phyloP scores from a whole-genome alignment of 345 rosid species.

The Eucalyptus coolabah region DNA sequence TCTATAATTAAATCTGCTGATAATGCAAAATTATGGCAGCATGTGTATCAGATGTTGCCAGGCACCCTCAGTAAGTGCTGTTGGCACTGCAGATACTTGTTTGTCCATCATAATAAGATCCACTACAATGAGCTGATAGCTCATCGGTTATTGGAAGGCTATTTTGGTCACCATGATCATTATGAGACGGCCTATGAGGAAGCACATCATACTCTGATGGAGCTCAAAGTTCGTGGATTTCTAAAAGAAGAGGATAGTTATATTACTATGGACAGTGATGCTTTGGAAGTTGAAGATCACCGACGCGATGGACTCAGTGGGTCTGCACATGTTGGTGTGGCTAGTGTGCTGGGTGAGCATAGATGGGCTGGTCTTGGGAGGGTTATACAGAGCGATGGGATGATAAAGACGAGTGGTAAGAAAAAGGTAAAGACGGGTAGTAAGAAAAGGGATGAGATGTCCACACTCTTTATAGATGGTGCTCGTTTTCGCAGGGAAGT shows the following conservation, averaged over 20 bases:
- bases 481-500: background rate
- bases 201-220: slow-evolving; percentile 39
- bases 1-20: background rate
- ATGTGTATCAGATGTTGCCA: background rate
- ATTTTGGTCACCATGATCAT: slow-evolving; percentile 22
- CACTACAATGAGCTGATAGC: slow-evolving; percentile 31
- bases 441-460: background rate
- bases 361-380: slow-evolving; percentile 15
- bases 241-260: slow-evolving; percentile 33
- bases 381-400: slow-evolving; percentile 25
- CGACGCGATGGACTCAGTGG: slow-evolving; percentile 2
- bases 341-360: background rate
- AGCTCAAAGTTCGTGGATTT: slow-evolving; percentile 30
- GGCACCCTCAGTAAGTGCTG: background rate
- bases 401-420: slow-evolving; percentile 22
- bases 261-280: slow-evolving; percentile 23
- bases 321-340: slow-evolving; percentile 13
- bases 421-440: slow-evolving; percentile 10
- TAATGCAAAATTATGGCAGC: background rate
- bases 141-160: slow-evolving; percentile 64
- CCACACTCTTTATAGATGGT: background rate
- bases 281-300: slow-evolving; percentile 6
- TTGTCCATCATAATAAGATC: background rate
- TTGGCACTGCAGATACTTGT: background rate
- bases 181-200: slow-evolving; percentile 23